Evolutionary conservation across 306 rosid genomes (phyloP).

Genomic region (Hippophae rhamnoides): DNA sequence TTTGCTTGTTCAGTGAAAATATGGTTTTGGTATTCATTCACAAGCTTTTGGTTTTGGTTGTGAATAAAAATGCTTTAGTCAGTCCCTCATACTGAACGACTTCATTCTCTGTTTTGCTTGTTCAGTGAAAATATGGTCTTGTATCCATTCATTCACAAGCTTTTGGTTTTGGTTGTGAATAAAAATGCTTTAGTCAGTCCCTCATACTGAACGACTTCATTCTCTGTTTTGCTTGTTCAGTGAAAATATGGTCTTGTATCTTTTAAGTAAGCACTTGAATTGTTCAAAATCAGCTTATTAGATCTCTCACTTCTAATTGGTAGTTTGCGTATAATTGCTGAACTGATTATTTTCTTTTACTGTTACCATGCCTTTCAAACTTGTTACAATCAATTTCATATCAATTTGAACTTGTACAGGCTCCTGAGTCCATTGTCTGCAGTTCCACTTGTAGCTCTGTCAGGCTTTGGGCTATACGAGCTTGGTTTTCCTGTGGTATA

Average conservation of each 20-base stretch:
- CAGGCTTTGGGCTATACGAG: slow-evolving; percentile 84
- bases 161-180: not conserved
- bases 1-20: no score
- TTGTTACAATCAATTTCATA: slow-evolving; percentile 13
- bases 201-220: not conserved
- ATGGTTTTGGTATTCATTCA: no score
- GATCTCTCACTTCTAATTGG: not conserved
- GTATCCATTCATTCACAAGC: not conserved
- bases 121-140: not conserved
- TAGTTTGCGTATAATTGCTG: not conserved
- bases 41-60: not conserved
- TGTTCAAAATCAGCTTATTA: not conserved
- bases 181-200: not conserved
- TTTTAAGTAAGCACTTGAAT: not conserved
- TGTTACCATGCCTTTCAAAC: slow-evolving; percentile 3
- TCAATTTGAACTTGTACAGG: slow-evolving; percentile 37
- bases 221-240: not conserved
- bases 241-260: not conserved
- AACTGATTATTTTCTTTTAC: not conserved
- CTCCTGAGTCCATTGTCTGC: slow-evolving; percentile 83
- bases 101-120: not conserved
- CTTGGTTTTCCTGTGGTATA: slow-evolving; percentile 85
- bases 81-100: not conserved
- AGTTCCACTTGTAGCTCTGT: slow-evolving; percentile 75
- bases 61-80: not conserved